Evolutionary conservation across 75 land plant species (phyloP).

Genomic region (Pinus albicaulis): DNA sequence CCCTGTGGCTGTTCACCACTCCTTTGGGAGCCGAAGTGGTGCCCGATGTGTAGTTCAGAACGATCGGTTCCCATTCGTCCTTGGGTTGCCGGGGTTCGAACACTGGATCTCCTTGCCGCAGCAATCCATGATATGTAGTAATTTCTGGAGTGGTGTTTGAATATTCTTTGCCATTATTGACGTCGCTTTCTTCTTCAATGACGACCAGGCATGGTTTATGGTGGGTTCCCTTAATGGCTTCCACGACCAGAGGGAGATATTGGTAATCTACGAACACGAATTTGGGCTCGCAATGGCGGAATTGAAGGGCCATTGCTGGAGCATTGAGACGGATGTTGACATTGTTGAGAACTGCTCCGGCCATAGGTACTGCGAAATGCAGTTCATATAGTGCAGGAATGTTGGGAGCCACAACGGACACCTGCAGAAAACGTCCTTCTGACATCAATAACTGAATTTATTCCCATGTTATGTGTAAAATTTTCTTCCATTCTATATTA

Average conservation of each 20-base stretch:
- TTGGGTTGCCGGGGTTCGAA: slow-evolving; percentile 49
- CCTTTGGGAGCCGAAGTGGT: slow-evolving; percentile 87
- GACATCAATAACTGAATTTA: background rate
- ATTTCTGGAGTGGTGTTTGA: too few species aligned
- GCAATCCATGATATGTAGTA: slow-evolving; percentile 54
- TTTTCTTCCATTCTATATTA: too few species aligned
- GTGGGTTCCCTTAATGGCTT: slow-evolving; percentile 23
- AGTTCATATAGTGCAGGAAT: slow-evolving; percentile 84
- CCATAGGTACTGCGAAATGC: slow-evolving; percentile 86
- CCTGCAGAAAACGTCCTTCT: slow-evolving; percentile 15
- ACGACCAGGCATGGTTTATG: slow-evolving; percentile 24
- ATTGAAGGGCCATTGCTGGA: slow-evolving; percentile 49
- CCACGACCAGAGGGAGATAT: slow-evolving; percentile 21
- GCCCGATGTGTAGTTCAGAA: slow-evolving; percentile 85
- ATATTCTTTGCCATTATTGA: background rate
- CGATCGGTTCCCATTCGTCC: slow-evolving; percentile 67
- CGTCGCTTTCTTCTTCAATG: slow-evolving; percentile 18
- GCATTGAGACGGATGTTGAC: slow-evolving; percentile 73
- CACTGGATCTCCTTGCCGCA: slow-evolving; percentile 44
- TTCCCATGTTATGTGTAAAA: too few species aligned
- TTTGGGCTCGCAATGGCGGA: slow-evolving; percentile 53
- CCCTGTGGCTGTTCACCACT: slow-evolving; percentile 74
- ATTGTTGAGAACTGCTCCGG: slow-evolving; percentile 63
- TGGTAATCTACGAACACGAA: slow-evolving; percentile 49
- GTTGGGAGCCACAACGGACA: slow-evolving; percentile 77